Conservation (phyloP, 1,284 basidiomycete genomes). For the Ustilago nuda region DNA sequence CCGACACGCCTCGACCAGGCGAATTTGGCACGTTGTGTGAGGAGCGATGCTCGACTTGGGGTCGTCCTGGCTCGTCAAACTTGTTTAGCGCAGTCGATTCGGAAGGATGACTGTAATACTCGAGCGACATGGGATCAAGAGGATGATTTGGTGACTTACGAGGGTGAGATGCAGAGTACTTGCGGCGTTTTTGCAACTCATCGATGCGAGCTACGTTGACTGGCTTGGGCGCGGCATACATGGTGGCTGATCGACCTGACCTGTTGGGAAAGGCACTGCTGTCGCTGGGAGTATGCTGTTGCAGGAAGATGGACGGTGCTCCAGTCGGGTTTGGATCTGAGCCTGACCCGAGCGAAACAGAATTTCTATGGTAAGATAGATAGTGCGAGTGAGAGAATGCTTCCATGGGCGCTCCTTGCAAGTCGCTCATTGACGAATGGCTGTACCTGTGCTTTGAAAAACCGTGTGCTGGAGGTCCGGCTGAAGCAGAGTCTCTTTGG, state of each 20-base stretch:
- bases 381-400: slow-evolving; percentile 35
- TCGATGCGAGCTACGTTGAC: slow-evolving; percentile 15
- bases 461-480: slow-evolving; percentile 4
- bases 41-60: slow-evolving; percentile 6
- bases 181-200: slow-evolving; percentile 25
- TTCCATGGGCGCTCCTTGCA: slow-evolving; percentile 9
- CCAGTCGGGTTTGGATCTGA: slow-evolving; percentile 12
- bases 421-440: slow-evolving; percentile 14
- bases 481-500: slow-evolving; percentile 13
- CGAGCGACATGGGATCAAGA: slow-evolving; percentile 49
- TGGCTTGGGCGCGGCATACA: slow-evolving; percentile 29
- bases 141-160: slow-evolving; percentile 18
- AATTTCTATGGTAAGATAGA: slow-evolving; percentile 38
- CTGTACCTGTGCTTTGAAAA: slow-evolving; percentile 21
- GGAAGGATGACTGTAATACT: slow-evolving; percentile 50
- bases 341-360: slow-evolving; percentile 2
- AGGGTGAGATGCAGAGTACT: slow-evolving; percentile 15
- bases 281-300: slow-evolving; percentile 46
- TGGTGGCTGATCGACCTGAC: slow-evolving; percentile 31
- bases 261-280: slow-evolving; percentile 32
- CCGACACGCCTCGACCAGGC: slow-evolving; percentile 27
- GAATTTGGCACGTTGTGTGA: slow-evolving; percentile 5
- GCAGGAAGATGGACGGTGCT: slow-evolving; percentile 30
- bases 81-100: slow-evolving; percentile 16
- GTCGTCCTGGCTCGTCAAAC: slow-evolving; percentile 20